Evolutionary conservation across 192 early-diverging fungal genomes (phyloP), one percentile per base, ranked within the genome.

Genomic region (Kappamyces sp.): DNA sequence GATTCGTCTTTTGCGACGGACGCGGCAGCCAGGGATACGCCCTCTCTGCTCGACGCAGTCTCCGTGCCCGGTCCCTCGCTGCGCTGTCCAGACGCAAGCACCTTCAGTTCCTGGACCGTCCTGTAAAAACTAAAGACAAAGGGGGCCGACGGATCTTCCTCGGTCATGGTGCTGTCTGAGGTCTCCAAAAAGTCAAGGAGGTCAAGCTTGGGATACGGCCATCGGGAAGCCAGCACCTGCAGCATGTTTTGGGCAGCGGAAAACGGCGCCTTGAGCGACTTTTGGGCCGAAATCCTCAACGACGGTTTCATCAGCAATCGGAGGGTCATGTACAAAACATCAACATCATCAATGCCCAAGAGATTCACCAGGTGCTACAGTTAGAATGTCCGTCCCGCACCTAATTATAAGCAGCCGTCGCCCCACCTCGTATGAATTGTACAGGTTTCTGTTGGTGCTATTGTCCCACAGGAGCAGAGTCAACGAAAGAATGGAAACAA

Each of bases 361-460:
- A 95, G 66, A 47, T 83, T 75, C 58, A 78, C 82, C 31, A 96
- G 73, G 63, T 91, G 87, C 84, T 93, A 76, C 2, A 77, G 63
- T 57, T 35, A 60, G 15, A 29, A 40, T 41, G 40, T 57, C 6
- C 12, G 30, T 37, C 22, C 12, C 35, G 11, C 2, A 34, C 32
- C 1, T 5, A 15, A 55, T 14, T 2, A 47, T 45, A 11, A 55
- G 29, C 42, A 43, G 54, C 22, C 62, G 45, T 49, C 35, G 60
- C 78, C 86, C 59, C 70, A 93, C 91, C 76, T 93, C 91, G 53
- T 84, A 90, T 9, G 92, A 95, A 54, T 81, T 89, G 68, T 96
- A 99, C 30, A 96, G 71, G 58, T 88, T 92, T 43, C 96, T 80
- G 64, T 94, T 97, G 45, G 93, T 92, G 61, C 91, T 93, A 66